Conservation (phyloP, 2,329 filamentous ascomycete genomes). For the Trichoderma sp. region DNA sequence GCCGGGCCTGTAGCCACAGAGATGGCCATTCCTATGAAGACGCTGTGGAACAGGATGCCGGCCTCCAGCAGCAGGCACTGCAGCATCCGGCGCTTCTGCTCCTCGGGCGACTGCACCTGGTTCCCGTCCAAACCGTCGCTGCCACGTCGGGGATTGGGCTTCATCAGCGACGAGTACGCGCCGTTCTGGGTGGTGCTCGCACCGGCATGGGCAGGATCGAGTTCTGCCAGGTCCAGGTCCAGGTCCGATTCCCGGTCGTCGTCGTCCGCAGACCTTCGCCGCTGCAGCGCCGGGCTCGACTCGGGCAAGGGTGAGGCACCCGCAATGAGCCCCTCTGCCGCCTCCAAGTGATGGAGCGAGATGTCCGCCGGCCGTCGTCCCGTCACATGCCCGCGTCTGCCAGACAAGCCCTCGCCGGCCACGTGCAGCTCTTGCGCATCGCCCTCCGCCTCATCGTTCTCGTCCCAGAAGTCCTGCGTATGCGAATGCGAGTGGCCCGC, state of each 20-base stretch:
- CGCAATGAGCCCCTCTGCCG: conserved; percentile 53
- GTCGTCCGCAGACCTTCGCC: conserved; percentile 31
- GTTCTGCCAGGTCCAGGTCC: conserved; percentile 59
- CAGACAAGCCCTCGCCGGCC: conserved; percentile 34
- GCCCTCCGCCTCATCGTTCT: conserved; percentile 42
- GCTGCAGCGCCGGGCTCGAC: conserved; percentile 43
- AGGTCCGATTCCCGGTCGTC: conserved; percentile 53
- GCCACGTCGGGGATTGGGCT: background rate
- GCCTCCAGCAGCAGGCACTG: conserved; percentile 79
- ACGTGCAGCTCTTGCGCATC: conserved; percentile 27
- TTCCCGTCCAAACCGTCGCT: conserved; percentile 24
- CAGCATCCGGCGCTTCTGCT: conserved; percentile 64
- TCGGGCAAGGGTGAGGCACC: conserved; percentile 57
- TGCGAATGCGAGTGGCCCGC: conserved; percentile 61
- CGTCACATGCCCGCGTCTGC: conserved; percentile 36
- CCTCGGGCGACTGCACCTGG: conserved; percentile 44
- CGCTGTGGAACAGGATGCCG: conserved; percentile 78
- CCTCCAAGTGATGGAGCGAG: conserved; percentile 49
- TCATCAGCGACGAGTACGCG: conserved; percentile 34
- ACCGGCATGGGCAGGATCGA: conserved; percentile 43
- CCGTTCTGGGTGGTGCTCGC: conserved; percentile 26
- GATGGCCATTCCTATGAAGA: conserved; percentile 85
- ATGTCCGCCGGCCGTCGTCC: conserved; percentile 48
- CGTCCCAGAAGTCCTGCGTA: conserved; percentile 47
- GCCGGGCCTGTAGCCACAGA: conserved; percentile 76